Percentiles rank a stretch among this genome's conserved stretches.
These are phyloP conservation scores for Xylaria castorea DNA, from an alignment of 495 filamentous ascomycete genomes.

Conservation along the genomic window DNA sequence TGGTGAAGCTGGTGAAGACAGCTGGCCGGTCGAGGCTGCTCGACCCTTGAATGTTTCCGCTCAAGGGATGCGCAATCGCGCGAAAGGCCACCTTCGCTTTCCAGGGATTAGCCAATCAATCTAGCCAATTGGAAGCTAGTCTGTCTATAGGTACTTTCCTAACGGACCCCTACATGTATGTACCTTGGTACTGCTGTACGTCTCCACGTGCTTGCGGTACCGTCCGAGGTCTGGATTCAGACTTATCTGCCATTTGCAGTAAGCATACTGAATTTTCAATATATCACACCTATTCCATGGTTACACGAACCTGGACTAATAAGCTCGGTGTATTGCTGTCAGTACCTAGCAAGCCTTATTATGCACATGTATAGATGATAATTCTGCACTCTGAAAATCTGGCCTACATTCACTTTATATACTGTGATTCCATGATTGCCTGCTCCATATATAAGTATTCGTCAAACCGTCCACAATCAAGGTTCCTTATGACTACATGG, in stretches of 20 bases:
- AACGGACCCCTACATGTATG: neutral
- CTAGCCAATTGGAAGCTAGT: conserved; percentile 28
- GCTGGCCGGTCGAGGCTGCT: conserved; percentile 22
- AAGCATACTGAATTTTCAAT: too few species aligned
- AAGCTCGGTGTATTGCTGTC: neutral
- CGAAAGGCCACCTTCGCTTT: conserved; percentile 46
- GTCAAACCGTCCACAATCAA: neutral
- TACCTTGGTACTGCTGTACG: neutral
- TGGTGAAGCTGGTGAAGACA: conserved; percentile 22
- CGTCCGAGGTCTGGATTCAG: neutral
- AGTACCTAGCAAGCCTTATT: neutral
- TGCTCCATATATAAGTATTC: neutral
- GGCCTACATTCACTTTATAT: neutral
- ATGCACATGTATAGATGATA: neutral
- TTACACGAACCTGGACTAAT: neutral
- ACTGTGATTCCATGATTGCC: neutral
- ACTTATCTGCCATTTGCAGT: neutral
- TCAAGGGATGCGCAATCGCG: conserved; percentile 13
- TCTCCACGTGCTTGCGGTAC: conserved; percentile 3
- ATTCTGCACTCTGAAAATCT: neutral
- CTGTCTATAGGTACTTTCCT: neutral
- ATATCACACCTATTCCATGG: neutral
- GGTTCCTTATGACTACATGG: neutral
- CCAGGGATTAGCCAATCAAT: conserved; percentile 30
- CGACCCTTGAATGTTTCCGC: conserved; percentile 15